Evolutionary conservation across 345 rosid species (phyloP).

Genomic region (Hibiscus tridactylites): DNA sequence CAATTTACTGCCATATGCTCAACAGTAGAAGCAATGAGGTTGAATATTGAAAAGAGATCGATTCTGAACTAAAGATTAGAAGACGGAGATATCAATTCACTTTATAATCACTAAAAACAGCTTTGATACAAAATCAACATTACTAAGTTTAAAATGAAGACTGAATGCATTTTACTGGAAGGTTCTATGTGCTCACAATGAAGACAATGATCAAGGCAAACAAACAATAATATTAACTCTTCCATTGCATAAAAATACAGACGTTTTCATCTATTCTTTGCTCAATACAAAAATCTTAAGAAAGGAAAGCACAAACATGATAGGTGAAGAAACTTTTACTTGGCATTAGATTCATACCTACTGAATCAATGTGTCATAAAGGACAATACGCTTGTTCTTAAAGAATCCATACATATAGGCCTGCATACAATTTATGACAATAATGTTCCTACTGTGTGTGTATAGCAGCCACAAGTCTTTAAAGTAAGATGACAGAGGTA

Average conservation of each 20-base stretch:
- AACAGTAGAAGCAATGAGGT: neutral
- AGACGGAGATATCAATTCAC: neutral
- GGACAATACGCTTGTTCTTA: conserved; percentile 96
- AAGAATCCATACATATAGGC: conserved; percentile 99
- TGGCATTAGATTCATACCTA: conserved; percentile 43
- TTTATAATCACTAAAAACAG: neutral
- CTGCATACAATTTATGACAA: conserved; percentile 28
- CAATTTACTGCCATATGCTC: neutral
- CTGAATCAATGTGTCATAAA: conserved; percentile 95
- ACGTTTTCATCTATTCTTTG: neutral
- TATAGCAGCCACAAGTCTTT: no score
- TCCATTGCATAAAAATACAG: neutral
- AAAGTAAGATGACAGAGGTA: no score
- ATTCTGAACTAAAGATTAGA: neutral
- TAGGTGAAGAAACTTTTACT: neutral
- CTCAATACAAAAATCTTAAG: neutral
- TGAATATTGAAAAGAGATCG: neutral
- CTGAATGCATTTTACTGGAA: neutral
- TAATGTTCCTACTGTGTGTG: neutral
- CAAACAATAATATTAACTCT: neutral
- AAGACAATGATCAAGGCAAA: neutral
- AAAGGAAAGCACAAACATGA: neutral
- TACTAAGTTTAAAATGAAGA: neutral
- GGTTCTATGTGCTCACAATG: neutral
- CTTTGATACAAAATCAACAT: neutral